Base-by-base conservation (phyloP, 2,329 filamentous ascomycete species). In the Aspergillus ustus region DNA sequence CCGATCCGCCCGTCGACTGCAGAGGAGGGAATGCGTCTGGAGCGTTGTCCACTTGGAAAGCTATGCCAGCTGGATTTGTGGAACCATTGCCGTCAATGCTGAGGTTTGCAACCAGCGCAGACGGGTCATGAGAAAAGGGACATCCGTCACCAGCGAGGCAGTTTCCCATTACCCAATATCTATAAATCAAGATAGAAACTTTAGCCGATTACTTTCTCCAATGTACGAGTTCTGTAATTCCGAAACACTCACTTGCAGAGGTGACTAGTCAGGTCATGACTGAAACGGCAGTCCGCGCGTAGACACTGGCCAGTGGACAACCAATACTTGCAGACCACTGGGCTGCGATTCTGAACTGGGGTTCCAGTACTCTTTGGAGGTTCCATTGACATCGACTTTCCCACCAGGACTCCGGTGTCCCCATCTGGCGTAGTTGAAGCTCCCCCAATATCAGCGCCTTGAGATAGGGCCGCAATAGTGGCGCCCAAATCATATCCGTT, bases 281-380 rank as follows among this genome's bases (percentile, higher is more conserved):
- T 97, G 78, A 98, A 99, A 61, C 94, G 90, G 77, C 95, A 99
- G 77, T 99, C 95, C 63, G 94, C 94, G 62, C 95, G 88, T 57
- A 97, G 88, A 76, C 95, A 99, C 77, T 95, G 91, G n/a, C 95
- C 95, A 7, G 91, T 96, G 9, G 93, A 94, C 66, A 99, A 83
- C 83, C 93, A 98, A 77, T 98, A 99, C 78, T 97, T 96, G 85
- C 95, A 99, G 46, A 98, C 91, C 44, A 97, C 90, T 28, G 92
- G 90, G 65, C 91, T 92, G 76, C 93, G 94, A 69, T 90, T 85
- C 72, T 91, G 89, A 25, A 87, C 86, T 25, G 87, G 86, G 2
- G 94, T 93, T 0, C 93, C 96, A 8, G 85, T 82, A 17, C 93
- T 91, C 40, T 93, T 83, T 50, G 83, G 86, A 19, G 87, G 84